phyloP scores from a whole-genome alignment of 1,284 basidiomycete species.

The Xerocomus nothofagi region DNA sequence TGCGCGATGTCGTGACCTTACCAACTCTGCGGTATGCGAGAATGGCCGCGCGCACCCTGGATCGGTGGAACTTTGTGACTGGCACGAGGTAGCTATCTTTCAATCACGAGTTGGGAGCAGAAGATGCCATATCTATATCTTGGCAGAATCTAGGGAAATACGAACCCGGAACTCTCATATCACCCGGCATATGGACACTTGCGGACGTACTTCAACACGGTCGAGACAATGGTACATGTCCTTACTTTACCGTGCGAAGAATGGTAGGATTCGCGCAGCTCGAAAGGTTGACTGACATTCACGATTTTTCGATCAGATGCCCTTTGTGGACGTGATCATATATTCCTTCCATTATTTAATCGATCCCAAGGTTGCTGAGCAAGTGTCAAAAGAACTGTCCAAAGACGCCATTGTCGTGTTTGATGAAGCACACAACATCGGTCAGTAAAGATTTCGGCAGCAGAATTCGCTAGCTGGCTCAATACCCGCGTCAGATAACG shows the following conservation, averaged over 20 bases:
- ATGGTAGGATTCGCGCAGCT: constrained; percentile 64
- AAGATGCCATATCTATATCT: not conserved
- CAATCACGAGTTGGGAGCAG: not conserved
- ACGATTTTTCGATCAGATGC: constrained; percentile 64
- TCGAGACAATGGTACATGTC: constrained; percentile 84
- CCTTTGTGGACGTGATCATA: constrained; percentile 94
- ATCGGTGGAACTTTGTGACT: constrained; percentile 90
- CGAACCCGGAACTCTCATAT: constrained; percentile 84
- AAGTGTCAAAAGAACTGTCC: constrained; percentile 96
- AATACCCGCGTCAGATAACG: constrained; percentile 72
- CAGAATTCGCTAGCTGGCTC: not conserved
- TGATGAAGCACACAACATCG: constrained; percentile 99
- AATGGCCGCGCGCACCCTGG: constrained; percentile 88
- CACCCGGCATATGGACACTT: constrained; percentile 90
- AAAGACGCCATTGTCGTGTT: constrained; percentile 99
- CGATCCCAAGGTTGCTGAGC: constrained; percentile 98
- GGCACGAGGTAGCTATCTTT: constrained; percentile 79
- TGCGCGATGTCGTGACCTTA: constrained; percentile 94
- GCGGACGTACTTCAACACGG: constrained; percentile 93
- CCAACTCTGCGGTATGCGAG: constrained; percentile 83
- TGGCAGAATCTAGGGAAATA: constrained; percentile 69
- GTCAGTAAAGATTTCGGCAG: constrained; percentile 44
- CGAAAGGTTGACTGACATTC: not conserved
- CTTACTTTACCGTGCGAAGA: constrained; percentile 94
- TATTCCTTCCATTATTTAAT: constrained; percentile 99